Percentiles rank a stretch among this genome's conserved stretches.
Evolutionary conservation across 495 filamentous ascomycete genomes (phyloP).

Genomic region (Daldinia childiae): DNA sequence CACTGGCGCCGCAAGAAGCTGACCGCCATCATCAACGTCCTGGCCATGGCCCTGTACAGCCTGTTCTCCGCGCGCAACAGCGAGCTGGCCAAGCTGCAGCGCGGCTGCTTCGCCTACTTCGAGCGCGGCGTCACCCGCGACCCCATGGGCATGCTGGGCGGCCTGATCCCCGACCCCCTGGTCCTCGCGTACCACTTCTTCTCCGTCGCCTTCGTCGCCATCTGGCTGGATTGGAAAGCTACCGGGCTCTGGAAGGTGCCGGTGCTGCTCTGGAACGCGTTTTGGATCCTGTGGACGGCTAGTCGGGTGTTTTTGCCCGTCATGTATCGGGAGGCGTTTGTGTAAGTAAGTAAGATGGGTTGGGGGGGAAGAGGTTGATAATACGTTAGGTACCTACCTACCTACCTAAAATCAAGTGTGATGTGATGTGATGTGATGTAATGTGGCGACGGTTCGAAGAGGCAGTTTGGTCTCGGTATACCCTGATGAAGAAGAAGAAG

Average conservation of each 20-base stretch:
- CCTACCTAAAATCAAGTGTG: too few species aligned
- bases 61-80: conserved; percentile 88
- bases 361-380: too few species aligned
- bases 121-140: conserved; percentile 77
- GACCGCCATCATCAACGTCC: conserved; percentile 91
- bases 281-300: conserved; percentile 84
- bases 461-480: neutral
- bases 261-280: conserved; percentile 64
- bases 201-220: conserved; percentile 85
- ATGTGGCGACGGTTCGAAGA: too few species aligned
- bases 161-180: conserved; percentile 78
- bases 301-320: conserved; percentile 90
- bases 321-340: conserved; percentile 68
- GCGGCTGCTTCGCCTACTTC: conserved; percentile 95
- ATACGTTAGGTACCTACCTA: too few species aligned
- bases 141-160: conserved; percentile 84
- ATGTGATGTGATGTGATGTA: too few species aligned
- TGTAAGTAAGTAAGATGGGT: too few species aligned
- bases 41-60: conserved; percentile 88
- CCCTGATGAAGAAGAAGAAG: neutral
- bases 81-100: conserved; percentile 81
- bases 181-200: conserved; percentile 94
- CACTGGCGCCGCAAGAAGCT: conserved; percentile 87
- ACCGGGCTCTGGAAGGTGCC: conserved; percentile 68
- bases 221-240: conserved; percentile 76